phyloP scores from a whole-genome alignment of 225 moss, liverwort and hornwort species.

The Marchantia paleacea region DNA sequence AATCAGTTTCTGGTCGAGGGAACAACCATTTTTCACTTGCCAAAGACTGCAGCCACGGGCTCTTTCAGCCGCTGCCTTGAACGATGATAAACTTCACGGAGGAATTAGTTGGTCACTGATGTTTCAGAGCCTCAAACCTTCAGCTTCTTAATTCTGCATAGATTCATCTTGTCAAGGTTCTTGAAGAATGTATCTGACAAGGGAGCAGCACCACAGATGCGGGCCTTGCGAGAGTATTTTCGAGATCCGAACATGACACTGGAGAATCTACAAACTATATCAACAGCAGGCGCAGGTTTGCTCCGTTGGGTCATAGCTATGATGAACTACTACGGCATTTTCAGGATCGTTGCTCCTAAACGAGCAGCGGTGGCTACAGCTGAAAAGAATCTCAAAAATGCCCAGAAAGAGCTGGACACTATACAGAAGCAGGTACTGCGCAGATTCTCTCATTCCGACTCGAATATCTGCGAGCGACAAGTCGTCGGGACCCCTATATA shows the following conservation, averaged over 20 bases:
- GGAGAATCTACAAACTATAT: conserved; percentile 59
- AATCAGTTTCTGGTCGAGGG: no score
- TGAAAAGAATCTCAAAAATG: conserved; percentile 65
- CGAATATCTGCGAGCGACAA: no score
- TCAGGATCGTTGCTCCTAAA: conserved; percentile 73
- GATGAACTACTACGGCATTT: conserved; percentile 88
- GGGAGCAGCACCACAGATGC: conserved; percentile 47
- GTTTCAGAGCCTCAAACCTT: no score
- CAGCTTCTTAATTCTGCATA: background rate
- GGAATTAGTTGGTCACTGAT: no score
- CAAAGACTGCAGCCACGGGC: no score
- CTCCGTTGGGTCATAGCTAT: conserved; percentile 86
- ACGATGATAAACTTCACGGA: no score
- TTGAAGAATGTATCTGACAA: background rate
- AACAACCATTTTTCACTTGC: no score
- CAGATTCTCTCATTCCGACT: no score
- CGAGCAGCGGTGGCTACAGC: conserved; percentile 63
- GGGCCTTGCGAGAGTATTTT: conserved; percentile 69
- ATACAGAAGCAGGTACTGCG: conserved; percentile 63
- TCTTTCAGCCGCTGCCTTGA: no score
- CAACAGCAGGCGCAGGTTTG: conserved; percentile 69
- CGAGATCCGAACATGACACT: conserved; percentile 74
- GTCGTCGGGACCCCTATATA: no score
- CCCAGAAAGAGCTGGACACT: conserved; percentile 60
- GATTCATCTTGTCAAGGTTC: background rate